Evolutionary conservation across 1,284 basidiomycete genomes (phyloP), one percentile per base, ranked within the genome.

Genomic region (Earliella scabrosa): DNA sequence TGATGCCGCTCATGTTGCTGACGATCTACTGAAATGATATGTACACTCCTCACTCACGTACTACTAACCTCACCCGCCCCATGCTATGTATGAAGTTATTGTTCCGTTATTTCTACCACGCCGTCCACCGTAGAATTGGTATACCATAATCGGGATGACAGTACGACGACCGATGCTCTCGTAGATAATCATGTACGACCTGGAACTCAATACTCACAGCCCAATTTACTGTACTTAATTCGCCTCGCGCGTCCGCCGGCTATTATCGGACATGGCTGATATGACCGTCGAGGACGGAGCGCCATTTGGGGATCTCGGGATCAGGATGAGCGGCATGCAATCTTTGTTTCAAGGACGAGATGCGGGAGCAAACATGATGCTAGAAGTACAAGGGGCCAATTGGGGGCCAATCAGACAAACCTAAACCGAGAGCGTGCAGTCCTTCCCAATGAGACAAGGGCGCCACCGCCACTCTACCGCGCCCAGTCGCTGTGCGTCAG

Each of bases 401-500:
- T 13, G n/a, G 36, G 16, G n/a, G 36, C 10, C 21, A 20, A 39
- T 20, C 14, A 18, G 10, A 39, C 18, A 39, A 20, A 6, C 21
- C 4, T 4, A 39, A 20, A 20, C 6, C 18, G 36, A 20, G 10
- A 16, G 18, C 6, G n/a, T n/a, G n/a, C n/a, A n/a, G n/a, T n/a
- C n/a, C n/a, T n/a, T n/a, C n/a, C n/a, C n/a, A n/a, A n/a, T n/a
- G n/a, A n/a, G n/a, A n/a, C n/a, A n/a, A n/a, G n/a, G n/a, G n/a
- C n/a, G n/a, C 21, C 41, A 8, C 36, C 2, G 29, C 32, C 26
- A 20, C 41, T 46, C 48, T 55, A 60, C 40, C 58, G 57, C 23
- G 50, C 54, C 65, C 65, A 66, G 16, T 64, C 63, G 31, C 56
- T 61, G 46, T 48, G 46, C 6, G 56, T 62, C 34, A 54, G 66